Percentiles rank a stretch among this genome's conserved stretches.
Conservation (phyloP, 495 filamentous ascomycete genomes). For the Lophiotrema nucula region DNA sequence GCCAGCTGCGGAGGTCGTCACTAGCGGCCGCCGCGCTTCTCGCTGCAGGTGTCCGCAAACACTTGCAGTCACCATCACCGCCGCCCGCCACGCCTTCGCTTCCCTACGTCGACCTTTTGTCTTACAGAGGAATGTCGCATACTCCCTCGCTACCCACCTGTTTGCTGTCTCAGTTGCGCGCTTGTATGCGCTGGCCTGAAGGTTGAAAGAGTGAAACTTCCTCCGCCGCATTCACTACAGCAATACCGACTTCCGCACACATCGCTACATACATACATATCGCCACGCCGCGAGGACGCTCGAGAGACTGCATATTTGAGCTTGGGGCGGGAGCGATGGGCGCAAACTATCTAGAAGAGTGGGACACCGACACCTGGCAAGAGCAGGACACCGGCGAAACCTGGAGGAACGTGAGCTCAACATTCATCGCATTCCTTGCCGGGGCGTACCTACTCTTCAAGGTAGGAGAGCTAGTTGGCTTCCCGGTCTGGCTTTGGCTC, state of each 20-base stretch:
- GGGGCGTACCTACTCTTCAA: conserved; percentile 17
- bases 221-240: not conserved
- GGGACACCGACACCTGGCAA: no score
- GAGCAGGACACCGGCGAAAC: no score
- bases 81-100: not conserved
- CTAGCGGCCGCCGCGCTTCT: no score
- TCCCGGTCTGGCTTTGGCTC: conserved; percentile 27
- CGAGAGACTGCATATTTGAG: not conserved
- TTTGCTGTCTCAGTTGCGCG: conserved; percentile 11
- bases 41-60: no score
- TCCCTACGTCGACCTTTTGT: not conserved
- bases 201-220: conserved; percentile 4
- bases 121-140: conserved; percentile 36
- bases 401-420: no score
- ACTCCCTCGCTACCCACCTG: conserved; percentile 5
- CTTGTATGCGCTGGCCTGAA: conserved; percentile 29
- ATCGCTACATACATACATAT: not conserved
- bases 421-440: not conserved
- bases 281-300: not conserved
- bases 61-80: not conserved
- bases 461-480: conserved; percentile 17
- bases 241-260: not conserved
- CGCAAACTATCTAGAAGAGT: no score
- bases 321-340: not conserved
- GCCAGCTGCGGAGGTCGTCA: no score